A percentile compares a stretch with the other conserved stretches of the same genome.
Conservation (phyloP, 768 basidiomycete genomes). For the Mycena capillaripes region DNA sequence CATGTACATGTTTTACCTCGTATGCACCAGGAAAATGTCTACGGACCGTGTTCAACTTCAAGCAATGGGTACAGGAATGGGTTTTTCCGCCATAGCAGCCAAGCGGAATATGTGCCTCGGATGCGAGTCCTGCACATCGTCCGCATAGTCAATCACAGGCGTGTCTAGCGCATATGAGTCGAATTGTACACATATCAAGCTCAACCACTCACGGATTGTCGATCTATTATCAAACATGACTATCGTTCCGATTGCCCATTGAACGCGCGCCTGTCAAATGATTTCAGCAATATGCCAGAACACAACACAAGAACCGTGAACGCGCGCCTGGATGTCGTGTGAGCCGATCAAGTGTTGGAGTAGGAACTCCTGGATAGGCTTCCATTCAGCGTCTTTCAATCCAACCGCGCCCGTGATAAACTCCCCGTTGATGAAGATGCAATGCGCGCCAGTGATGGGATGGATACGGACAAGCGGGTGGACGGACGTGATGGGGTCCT, state of each 20-base stretch:
- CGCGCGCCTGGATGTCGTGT: conserved; percentile 44
- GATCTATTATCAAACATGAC: no score
- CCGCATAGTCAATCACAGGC: conserved; percentile 37
- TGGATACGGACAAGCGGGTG: conserved; percentile 51
- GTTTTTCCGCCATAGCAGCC: conserved; percentile 40
- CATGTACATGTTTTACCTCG: no score
- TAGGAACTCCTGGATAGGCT: conserved; percentile 41
- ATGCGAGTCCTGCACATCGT: conserved; percentile 31
- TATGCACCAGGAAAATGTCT: no score
- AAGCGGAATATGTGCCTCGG: conserved; percentile 39
- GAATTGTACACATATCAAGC: no score
- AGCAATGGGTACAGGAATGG: conserved; percentile 29
- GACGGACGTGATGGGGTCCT: conserved; percentile 42
- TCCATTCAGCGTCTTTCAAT: conserved; percentile 45
- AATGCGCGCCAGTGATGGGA: conserved; percentile 43
- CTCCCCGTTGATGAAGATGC: conserved; percentile 46
- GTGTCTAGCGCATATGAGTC: no score
- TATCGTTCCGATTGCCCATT: conserved; percentile 42
- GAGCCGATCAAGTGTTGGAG: conserved; percentile 42
- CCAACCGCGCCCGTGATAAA: conserved; percentile 44
- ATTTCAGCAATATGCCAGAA: no score
- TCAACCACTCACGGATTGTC: no score
- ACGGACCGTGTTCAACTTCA: no score
- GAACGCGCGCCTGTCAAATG: no score
- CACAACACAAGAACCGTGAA: no score